Percentiles rank a stretch among this genome's conserved stretches.
phyloP scores from a whole-genome alignment of 1,139 yeast species.

The Kodamaea alishanica region DNA sequence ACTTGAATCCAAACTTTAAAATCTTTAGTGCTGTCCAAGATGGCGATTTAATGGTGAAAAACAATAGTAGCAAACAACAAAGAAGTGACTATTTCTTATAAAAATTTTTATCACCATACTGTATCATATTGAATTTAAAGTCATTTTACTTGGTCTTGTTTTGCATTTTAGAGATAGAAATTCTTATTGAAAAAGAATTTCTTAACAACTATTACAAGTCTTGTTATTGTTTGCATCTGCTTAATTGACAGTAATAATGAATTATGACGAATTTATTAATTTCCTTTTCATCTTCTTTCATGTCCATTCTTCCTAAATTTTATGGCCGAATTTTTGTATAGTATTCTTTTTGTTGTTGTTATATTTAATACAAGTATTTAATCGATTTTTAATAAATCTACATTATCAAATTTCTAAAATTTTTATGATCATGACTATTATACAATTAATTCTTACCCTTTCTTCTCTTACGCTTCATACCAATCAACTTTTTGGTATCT shows the following conservation, averaged over 20 bases:
- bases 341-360: not conserved
- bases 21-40: constrained; percentile 96
- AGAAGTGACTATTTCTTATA: constrained; percentile 81
- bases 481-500: constrained; percentile 59
- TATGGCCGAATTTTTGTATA: not conserved
- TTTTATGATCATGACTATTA: not conserved
- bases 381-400: too few relatives aligned
- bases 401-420: too few relatives aligned
- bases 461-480: constrained; percentile 67
- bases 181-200: not conserved
- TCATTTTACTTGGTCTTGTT: constrained; percentile 1
- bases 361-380: not conserved
- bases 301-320: not conserved
- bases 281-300: not conserved
- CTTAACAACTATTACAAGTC: not conserved
- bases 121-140: not conserved
- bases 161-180: constrained; percentile 1
- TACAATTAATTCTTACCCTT: constrained; percentile 35
- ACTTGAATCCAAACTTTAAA: constrained; percentile 82
- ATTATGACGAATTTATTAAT: constrained; percentile 12
- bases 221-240: too few relatives aligned
- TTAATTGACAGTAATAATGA: constrained; percentile 14
- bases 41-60: constrained; percentile 62
- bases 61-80: constrained; percentile 65
- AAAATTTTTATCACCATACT: constrained; percentile 11